These are phyloP conservation scores for Ceratocystis ficicola DNA, from an alignment of 2,329 filamentous ascomycete genomes.

Conservation along the genomic window DNA sequence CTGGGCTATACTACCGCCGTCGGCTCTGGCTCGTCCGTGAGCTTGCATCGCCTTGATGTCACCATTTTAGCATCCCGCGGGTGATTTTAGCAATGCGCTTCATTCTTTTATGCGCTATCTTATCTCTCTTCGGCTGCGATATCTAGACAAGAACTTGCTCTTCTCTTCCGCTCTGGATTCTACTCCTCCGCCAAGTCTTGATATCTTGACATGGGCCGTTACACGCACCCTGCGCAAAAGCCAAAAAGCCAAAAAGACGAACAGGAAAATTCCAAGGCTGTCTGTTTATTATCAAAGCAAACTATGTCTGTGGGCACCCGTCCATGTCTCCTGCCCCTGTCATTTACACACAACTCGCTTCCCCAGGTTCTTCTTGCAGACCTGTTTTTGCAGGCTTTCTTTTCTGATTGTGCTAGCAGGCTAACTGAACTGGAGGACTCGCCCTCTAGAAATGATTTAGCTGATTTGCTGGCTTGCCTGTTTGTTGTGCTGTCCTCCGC, in stretches of 20 bases:
- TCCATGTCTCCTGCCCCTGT: neutral
- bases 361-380: neutral
- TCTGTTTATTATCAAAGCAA: neutral
- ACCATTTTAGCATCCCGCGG: neutral
- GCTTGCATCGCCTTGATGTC: neutral
- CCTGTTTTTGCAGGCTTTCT: too few relatives aligned
- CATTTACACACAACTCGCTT: constrained; percentile 1
- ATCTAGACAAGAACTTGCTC: neutral
- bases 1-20: neutral
- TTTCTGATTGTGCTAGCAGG: too few relatives aligned
- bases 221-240: neutral
- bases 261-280: neutral
- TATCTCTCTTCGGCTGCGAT: neutral
- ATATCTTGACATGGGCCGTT: neutral
- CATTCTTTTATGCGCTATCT: neutral
- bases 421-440: too few relatives aligned
- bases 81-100: neutral
- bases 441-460: neutral
- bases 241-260: neutral
- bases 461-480: neutral
- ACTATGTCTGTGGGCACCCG: neutral
- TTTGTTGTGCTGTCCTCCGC: neutral
- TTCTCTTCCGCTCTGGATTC: neutral
- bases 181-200: neutral
- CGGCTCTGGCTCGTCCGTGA: neutral